Base-by-base conservation (phyloP, 805 yeast species). In the Kuraishia molischiana region DNA sequence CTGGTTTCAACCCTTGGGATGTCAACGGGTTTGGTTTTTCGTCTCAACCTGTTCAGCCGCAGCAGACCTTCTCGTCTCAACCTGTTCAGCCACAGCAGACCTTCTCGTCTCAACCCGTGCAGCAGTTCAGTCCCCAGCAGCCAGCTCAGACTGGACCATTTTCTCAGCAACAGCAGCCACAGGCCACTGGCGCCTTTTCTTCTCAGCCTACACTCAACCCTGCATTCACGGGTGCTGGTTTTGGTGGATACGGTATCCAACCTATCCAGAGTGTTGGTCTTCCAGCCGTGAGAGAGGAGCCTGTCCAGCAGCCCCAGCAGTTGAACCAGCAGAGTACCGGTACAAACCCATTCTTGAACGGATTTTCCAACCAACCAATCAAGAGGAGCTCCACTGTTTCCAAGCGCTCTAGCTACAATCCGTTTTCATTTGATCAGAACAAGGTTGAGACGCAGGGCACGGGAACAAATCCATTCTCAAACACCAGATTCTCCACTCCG, bases 191-290 rank as follows among this genome's bases (percentile, higher is more conserved):
- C 26, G 11, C 26, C 11, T 22, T 22, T 11, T 8, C 10, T 22
- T 29, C 29, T 15, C 34, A 34, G 19, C 32, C 32, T 8, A 14
- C 41, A n/a, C 42, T 61, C 9, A 53, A 49, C 14, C 56, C 64
- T 14, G 48, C 62, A 3, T 64, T 57, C 43, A 74, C 80, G 4
- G 81, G 80, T 11, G 67, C 67, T 26, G 83, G 82, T 0, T 75
- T 76, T 53, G 81, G 81, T 10, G 77, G 76, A 2, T 70, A 66
- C 47, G 62, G 45, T 6, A 38, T 36, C 13, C 42, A 34, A 21
- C 22, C 35, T 14, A 18, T 18, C n/a, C 22, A 4, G 22, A 13
- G 14, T 32, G 28, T 15, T 6, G 28, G 28, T 3, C 28, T 5
- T 5, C 24, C 35, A 32, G 13, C 31, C 17, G 17, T 19, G 26